Evolutionary conservation across 805 yeast genomes (phyloP), one percentile per base, ranked within the genome.

Genomic region (Pichia pseudocactophila): DNA sequence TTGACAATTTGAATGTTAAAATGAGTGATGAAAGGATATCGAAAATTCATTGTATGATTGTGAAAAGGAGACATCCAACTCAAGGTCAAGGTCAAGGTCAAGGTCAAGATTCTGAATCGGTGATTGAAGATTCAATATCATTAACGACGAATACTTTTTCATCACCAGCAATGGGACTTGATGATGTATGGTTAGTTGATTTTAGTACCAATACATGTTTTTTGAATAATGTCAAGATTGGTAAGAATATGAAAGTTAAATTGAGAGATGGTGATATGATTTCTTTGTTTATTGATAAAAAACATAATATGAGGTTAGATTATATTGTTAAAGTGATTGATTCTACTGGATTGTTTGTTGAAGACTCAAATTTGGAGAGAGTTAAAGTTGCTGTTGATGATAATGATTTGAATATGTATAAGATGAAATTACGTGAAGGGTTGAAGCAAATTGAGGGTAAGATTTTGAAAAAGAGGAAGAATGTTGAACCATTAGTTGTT

Each of bases 111-210:
- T 10, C 16, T 18, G 37, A 22, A 22, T 22, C 25, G 25, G 8
- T 22, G 5, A 39, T 34, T 11, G 26, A 37, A 20, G 40, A 30
- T 5, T 18, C 26, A 9, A 13, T n/a, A 6, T 22, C 25, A 6
- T 22, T 8, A 6, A 6, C 8, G 25, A 22, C 5, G 5, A 8
- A 8, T 11, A 19, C 7, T 27, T 69, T 66, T 54, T 86, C 80
- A 50, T 75, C 82, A 9, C 87, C 89, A 0, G 88, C 87, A 0
- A 81, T 76, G 61, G 67, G 64, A n/a, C 62, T 79, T 7, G 84
- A 80, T 43, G 88, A 80, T 55, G 68, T 84, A 13, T 87, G 95
- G 94, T 64, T 89, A 26, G 62, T 84, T 37, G 96, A 88, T 51
- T 74, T 69, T 47, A 82, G 92, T 43, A 76, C 94, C 0, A 89